Conservation (phyloP, 2,329 filamentous ascomycete genomes). For the Lasiodiplodia hormozganensis region DNA sequence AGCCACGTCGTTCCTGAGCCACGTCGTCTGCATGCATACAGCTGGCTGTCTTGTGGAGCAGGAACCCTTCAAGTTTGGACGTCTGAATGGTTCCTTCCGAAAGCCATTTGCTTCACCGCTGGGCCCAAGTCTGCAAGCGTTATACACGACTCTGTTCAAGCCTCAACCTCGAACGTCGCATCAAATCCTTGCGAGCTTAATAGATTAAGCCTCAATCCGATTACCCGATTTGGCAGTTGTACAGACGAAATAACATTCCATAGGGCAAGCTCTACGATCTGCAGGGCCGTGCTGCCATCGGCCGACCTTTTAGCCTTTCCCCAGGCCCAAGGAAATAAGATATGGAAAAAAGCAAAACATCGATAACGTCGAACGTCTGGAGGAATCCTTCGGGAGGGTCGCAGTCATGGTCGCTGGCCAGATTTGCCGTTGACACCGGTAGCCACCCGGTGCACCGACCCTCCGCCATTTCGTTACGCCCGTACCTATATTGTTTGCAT, state of each 20-base stretch:
- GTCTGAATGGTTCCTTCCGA: constrained; percentile 18
- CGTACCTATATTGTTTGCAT: too few species aligned
- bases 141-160: background rate
- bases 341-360: background rate
- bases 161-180: constrained; percentile 10
- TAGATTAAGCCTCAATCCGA: background rate
- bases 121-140: background rate
- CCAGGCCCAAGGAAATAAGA: background rate
- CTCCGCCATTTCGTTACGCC: background rate
- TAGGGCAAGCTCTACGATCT: background rate
- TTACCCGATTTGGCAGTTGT: background rate
- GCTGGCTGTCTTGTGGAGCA: background rate
- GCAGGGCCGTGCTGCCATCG: background rate
- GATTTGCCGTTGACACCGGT: background rate
- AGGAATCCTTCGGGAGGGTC: background rate
- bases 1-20: background rate
- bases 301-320: constrained; percentile 1
- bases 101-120: too few species aligned
- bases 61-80: background rate
- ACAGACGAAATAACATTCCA: background rate
- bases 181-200: constrained; percentile 5
- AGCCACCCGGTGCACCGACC: background rate
- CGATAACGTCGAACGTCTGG: constrained; percentile 7
- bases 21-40: too few species aligned
- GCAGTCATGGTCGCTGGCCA: background rate